These are phyloP conservation scores for Echeveria elegans DNA, from an alignment of 164 flowering plant genomes.

Conservation along the genomic window DNA sequence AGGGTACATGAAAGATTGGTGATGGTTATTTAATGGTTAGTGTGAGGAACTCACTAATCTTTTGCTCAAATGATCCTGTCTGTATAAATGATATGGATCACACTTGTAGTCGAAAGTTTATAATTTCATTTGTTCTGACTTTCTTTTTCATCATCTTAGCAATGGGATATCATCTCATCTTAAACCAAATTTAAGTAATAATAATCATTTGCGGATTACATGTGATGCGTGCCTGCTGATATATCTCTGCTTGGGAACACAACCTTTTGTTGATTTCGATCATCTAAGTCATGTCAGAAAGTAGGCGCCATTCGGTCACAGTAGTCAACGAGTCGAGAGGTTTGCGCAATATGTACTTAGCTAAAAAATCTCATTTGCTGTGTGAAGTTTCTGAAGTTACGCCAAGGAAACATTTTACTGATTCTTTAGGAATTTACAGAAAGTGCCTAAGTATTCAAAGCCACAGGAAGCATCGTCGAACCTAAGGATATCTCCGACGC, in stretches of 20 bases:
- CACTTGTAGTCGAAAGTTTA: constrained; percentile 2
- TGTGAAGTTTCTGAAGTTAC: no score
- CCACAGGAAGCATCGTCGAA: no score
- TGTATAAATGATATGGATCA: background rate
- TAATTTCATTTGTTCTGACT: background rate
- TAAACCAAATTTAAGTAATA: background rate
- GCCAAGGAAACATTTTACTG: no score
- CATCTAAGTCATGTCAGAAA: no score
- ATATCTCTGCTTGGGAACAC: background rate
- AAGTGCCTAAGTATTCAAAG: background rate
- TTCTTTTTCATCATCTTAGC: background rate
- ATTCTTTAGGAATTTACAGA: no score
- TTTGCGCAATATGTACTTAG: no score
- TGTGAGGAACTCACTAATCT: constrained; percentile 5
- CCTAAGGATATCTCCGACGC: no score
- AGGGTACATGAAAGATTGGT: background rate
- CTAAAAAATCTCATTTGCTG: no score
- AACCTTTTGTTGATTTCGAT: background rate
- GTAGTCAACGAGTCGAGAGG: no score
- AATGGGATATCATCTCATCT: background rate
- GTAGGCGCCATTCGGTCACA: no score
- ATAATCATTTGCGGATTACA: background rate
- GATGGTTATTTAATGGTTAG: background rate
- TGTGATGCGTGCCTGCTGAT: background rate
- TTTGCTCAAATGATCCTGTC: background rate